Evolutionary conservation across 148 eudicot genomes (phyloP).

Genomic region (Rhododendron kiyosumense): DNA sequence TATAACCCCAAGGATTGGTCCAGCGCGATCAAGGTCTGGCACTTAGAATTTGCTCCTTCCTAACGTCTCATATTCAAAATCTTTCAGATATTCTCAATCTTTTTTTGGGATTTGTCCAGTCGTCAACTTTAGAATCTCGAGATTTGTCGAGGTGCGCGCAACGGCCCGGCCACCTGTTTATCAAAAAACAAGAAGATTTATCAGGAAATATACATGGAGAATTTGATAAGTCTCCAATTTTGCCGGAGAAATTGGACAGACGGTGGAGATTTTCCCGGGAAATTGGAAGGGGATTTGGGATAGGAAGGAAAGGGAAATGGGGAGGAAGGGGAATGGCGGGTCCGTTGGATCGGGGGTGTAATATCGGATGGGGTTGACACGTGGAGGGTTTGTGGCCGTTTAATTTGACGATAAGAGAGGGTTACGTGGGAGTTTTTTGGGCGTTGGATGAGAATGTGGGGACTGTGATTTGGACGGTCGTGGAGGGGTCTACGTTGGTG

Average conservation of each 20-base stretch:
- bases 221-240: not conserved
- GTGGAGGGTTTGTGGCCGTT: conserved; percentile 24
- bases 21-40: too few species aligned
- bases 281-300: not conserved
- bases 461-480: conserved; percentile 4
- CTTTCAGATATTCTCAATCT: not conserved
- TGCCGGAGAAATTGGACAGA: conserved; percentile 1
- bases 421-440: conserved; percentile 3
- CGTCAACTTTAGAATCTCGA: not conserved
- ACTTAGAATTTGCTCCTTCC: too few species aligned
- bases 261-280: not conserved
- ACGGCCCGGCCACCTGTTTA: not conserved
- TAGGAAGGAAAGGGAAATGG: not conserved
- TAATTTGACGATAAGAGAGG: conserved; percentile 18
- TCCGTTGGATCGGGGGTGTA: conserved; percentile 19
- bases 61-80: not conserved
- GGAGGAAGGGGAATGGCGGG: not conserved
- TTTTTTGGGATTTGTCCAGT: not conserved
- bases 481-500: not conserved
- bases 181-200: not conserved
- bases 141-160: not conserved
- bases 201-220: not conserved
- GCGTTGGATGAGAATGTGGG: conserved; percentile 25
- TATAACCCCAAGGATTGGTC: too few species aligned
- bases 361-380: conserved; percentile 19